Percentiles rank a stretch among this genome's conserved stretches.
phyloP scores from a whole-genome alignment of 805 yeast species.

The Vanderwaltozyma polyspora region DNA sequence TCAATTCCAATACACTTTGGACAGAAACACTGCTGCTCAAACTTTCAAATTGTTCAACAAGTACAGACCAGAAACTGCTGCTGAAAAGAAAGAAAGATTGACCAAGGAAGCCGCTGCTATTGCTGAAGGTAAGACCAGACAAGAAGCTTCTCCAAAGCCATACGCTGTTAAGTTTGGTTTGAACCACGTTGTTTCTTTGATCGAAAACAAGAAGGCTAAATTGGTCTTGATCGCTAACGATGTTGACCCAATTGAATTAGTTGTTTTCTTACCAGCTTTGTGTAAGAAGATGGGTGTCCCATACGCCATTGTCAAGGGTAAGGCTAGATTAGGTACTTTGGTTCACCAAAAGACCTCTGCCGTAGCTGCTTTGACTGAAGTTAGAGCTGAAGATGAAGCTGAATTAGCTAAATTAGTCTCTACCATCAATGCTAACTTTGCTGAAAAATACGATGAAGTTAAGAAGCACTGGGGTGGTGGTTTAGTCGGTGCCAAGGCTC shows the following conservation, averaged over 20 bases:
- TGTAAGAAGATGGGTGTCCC: constrained; percentile 99
- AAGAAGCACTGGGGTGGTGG: constrained; percentile 99
- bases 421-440: constrained; percentile 86
- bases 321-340: constrained; percentile 95
- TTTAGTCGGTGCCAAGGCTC: constrained; percentile 89
- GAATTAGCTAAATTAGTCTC: constrained; percentile 87
- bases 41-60: constrained; percentile 95
- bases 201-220: constrained; percentile 98
- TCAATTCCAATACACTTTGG: constrained; percentile 91
- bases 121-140: constrained; percentile 95
- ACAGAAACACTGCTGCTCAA: constrained; percentile 98
- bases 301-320: constrained; percentile 96
- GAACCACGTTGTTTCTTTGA: constrained; percentile 94
- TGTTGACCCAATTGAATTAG: constrained; percentile 98
- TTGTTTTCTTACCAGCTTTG: constrained; percentile 93
- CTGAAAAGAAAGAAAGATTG: constrained; percentile 98
- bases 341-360: constrained; percentile 97
- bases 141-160: constrained; percentile 95
- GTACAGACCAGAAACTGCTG: constrained; percentile 96
- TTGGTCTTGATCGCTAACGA: constrained; percentile 96
- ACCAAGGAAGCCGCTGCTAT: constrained; percentile 98
- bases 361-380: constrained; percentile 95
- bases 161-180: constrained; percentile 95
- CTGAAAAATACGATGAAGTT: constrained; percentile 86
- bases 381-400: constrained; percentile 87